Conservation (phyloP, 2,329 filamentous ascomycete species). For the Talaromyces sp. region DNA sequence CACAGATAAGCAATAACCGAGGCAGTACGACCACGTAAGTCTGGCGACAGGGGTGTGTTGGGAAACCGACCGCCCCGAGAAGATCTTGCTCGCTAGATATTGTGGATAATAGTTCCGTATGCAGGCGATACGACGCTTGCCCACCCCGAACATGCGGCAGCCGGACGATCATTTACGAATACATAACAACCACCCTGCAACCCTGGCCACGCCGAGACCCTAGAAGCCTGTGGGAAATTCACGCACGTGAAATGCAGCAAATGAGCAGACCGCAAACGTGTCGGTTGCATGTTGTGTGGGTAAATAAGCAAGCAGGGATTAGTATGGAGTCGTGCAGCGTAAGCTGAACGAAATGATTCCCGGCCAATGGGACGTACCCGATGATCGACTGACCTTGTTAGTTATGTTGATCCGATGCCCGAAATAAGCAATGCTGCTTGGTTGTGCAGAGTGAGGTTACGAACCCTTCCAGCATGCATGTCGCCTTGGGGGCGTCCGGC, state of each 20-base stretch:
- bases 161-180: no score
- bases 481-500: neutral
- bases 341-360: neutral
- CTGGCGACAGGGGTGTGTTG: neutral
- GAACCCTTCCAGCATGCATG: neutral
- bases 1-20: neutral
- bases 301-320: neutral
- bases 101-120: neutral
- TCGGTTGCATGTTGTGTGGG: neutral
- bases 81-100: neutral
- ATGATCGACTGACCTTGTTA: neutral
- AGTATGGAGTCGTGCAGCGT: neutral
- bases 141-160: neutral
- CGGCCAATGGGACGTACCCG: neutral
- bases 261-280: neutral
- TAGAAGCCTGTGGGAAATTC: neutral
- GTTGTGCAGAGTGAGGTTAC: neutral
- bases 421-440: neutral
- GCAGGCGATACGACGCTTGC: neutral
- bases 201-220: neutral
- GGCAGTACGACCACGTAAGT: neutral
- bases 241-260: neutral
- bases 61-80: neutral
- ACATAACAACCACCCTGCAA: neutral
- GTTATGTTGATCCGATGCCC: neutral